Evolutionary conservation across 202 grass and related monocot genomes (phyloP), one percentile per base, ranked within the genome.

Genomic region (Schoenoplectus triqueter): DNA sequence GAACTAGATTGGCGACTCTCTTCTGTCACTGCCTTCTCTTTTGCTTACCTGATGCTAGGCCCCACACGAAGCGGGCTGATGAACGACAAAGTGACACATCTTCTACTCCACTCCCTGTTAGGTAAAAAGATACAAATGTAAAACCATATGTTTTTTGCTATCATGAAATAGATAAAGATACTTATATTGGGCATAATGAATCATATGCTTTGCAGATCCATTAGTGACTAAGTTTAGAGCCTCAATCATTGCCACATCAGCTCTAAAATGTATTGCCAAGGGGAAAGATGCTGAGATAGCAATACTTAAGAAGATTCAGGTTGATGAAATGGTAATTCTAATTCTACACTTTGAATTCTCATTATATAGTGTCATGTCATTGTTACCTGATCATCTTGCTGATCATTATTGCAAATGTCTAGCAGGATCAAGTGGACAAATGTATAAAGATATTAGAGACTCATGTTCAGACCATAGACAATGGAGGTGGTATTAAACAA

Each of bases 1-100:
- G 88, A 87, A 3, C 88, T 98, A 41, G 89, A 90, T 80, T 98
- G 96, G 96, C 89, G 93, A 0, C 79, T 98, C 56, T 64, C 90
- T 81, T 94, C 90, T 86, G 84, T 98, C 64, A 98, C 90, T 9
- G 86, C 91, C 0, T 92, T 68, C 81, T 88, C 93, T 55, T 98
- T 92, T 89, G 84, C 91, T 64, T 71, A 89, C 0, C 86, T 93
- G n/a, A 31, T 92, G 39, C 66, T 84, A 0, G 31, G 64, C 10
- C 21, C 75, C 69, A 40, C 17, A 21, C 2, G 45, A 52, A 66
- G 74, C 5, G 2, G 45, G 0, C 1, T 57, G 1, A 2, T 40
- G 0, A 11, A 11, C 0, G 4, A 71, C 2, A 82, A 64, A 66
- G 74, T 85, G 66, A 66, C 84, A 48, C 47, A 71, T 31, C 89